These are phyloP conservation scores for Plasmodium fragile DNA, from an alignment of 169 alveolate species.

Conservation along the genomic window DNA sequence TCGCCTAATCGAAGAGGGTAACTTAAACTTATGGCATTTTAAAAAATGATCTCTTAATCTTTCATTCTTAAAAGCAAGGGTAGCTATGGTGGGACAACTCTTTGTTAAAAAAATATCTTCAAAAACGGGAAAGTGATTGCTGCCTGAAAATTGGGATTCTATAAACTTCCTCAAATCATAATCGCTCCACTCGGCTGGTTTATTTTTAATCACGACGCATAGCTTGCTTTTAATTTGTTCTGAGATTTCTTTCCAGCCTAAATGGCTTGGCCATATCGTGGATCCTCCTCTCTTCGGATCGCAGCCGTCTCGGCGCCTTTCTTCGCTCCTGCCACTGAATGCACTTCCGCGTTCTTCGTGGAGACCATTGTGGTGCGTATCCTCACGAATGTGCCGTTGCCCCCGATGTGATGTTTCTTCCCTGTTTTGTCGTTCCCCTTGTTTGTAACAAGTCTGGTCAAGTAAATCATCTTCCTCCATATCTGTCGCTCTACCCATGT, in stretches of 20 bases:
- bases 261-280: constrained; percentile 21
- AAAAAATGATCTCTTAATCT: neutral
- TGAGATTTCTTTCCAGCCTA: constrained; percentile 48
- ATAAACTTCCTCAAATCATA: constrained; percentile 26
- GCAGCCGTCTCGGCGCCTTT: neutral
- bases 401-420: neutral
- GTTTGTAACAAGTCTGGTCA: neutral
- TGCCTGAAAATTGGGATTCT: constrained; percentile 32
- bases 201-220: constrained; percentile 40
- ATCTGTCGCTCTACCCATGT: neutral
- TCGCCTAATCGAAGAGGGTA: neutral
- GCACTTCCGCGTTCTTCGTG: neutral
- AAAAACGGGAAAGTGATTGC: neutral
- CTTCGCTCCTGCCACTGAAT: neutral
- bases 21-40: constrained; percentile 8
- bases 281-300: neutral
- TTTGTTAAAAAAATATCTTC: constrained; percentile 46
- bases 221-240: constrained; percentile 22
- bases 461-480: neutral
- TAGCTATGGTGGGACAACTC: constrained; percentile 42
- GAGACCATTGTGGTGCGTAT: neutral
- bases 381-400: neutral
- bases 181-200: constrained; percentile 51
- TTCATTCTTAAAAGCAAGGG: constrained; percentile 46
- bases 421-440: neutral